Evolutionary conservation across 1,284 basidiomycete genomes (phyloP).

Genomic region (Cutaneotrichosporon spelunceum): DNA sequence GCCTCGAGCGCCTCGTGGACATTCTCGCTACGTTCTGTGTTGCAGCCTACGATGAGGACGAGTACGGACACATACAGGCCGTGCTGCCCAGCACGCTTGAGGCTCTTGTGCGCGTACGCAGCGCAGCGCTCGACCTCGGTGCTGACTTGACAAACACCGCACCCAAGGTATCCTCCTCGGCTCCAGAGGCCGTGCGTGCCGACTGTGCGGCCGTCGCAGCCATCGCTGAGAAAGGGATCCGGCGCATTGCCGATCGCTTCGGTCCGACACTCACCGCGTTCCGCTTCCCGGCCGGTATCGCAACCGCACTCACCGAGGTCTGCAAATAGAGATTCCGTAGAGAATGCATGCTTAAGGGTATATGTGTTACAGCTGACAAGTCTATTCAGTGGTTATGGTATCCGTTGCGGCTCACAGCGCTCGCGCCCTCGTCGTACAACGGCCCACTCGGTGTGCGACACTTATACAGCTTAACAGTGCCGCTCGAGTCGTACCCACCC

Average conservation of each 20-base stretch:
- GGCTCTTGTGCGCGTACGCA: conserved; percentile 38
- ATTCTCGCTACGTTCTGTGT: conserved; percentile 35
- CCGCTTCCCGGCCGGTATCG: conserved; percentile 38
- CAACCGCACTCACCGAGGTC: conserved; percentile 34
- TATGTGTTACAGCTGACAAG: background rate
- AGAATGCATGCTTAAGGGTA: background rate
- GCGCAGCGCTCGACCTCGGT: conserved; percentile 27
- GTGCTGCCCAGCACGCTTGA: conserved; percentile 44
- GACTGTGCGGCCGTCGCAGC: conserved; percentile 7
- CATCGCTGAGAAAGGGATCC: conserved; percentile 32
- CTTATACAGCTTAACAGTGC: conserved; percentile 46
- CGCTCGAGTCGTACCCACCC: conserved; percentile 47
- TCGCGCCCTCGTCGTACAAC: conserved; percentile 6
- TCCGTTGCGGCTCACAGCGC: conserved; percentile 15
- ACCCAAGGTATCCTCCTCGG: conserved; percentile 16
- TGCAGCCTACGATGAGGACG: conserved; percentile 45
- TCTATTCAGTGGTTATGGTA: background rate
- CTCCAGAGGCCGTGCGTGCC: conserved; percentile 14
- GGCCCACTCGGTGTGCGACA: conserved; percentile 33
- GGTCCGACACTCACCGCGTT: conserved; percentile 41
- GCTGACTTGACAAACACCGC: conserved; percentile 26
- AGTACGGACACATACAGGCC: conserved; percentile 45
- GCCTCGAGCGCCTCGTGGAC: conserved; percentile 35
- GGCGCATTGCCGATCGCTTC: conserved; percentile 35
- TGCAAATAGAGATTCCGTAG: conserved; percentile 19